Evolutionary conservation across 2,329 filamentous ascomycete genomes (phyloP), one percentile per base, ranked within the genome.

Genomic region (Xylariaceae sp.): DNA sequence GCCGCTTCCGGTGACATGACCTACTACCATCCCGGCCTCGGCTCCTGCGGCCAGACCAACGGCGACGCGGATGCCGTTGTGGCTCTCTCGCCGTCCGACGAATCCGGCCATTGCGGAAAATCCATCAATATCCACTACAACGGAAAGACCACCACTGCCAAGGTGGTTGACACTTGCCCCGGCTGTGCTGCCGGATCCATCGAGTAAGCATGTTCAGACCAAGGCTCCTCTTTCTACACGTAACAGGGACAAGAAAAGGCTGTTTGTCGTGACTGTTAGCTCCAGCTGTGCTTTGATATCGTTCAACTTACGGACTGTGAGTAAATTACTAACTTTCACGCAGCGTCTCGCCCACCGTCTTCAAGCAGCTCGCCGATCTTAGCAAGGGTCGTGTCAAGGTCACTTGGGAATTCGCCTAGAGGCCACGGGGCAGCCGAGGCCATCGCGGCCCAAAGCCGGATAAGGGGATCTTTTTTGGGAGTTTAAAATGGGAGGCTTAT

Each of bases 131-230:
- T 68, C 48, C 44, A 53, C 16, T 53, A 60, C 29, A 51, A 60
- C 6, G 67, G 62, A 36, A 62, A 63, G 50, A 59, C 62, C 0
- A 55, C 51, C 3, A 49, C 44, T 3, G 67, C 65, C 41, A 56
- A 52, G 19, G 62, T 68, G 7, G 67, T 65, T 1, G 67, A 68
- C 55, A 58, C 56, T 10, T 68, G 67, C 46, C 58, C 64, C 9
- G 59, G 61, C n/a, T 68, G 67, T 22, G 41, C 44, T 5, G 37
- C 36, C 3, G 57, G 58, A 21, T 48, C 57, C 40, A 63, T 68
- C 40, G 66, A 68, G 55, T 57, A 48, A 57, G 55, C 48, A 9
- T 41, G 8, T 22, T 6, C 8, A 30, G 22, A 26, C 13, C 16
- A 26, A 4, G 8, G 5, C 26, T 8, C 26, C 26, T 8, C 26